Conservation (phyloP, 768 basidiomycete species). For the Obba rivulosa region DNA sequence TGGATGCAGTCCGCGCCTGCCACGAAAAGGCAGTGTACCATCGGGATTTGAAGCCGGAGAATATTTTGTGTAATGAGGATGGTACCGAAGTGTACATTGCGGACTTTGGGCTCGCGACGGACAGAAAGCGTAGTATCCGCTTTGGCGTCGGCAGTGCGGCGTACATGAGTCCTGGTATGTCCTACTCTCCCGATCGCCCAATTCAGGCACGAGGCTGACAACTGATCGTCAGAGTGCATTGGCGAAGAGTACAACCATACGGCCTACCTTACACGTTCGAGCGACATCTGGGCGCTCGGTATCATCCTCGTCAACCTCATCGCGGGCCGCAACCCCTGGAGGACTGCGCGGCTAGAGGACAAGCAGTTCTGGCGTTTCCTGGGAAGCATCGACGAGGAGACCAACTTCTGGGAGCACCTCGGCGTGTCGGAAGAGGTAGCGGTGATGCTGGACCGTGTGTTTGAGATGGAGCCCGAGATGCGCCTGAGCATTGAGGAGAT, state of each 20-base stretch:
- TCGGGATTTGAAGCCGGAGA: slow-evolving; percentile 96
- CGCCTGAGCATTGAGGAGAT: slow-evolving; percentile 64
- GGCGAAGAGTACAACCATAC: background rate
- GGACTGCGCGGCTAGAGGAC: slow-evolving; percentile 27
- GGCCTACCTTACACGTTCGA: slow-evolving; percentile 25
- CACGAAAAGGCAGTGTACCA: slow-evolving; percentile 84
- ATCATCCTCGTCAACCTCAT: slow-evolving; percentile 47
- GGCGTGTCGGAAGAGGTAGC: slow-evolving; percentile 44
- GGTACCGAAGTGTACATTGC: slow-evolving; percentile 74
- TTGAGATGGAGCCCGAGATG: slow-evolving; percentile 53
- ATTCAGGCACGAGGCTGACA: background rate
- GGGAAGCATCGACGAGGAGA: background rate
- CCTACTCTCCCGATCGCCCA: background rate
- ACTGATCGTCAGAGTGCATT: slow-evolving; percentile 8
- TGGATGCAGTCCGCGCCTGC: slow-evolving; percentile 46
- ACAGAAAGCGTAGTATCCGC: slow-evolving; percentile 1
- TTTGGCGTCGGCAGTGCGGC: slow-evolving; percentile 6
- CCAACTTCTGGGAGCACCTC: slow-evolving; percentile 44
- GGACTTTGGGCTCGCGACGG: slow-evolving; percentile 29
- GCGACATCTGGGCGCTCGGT: slow-evolving; percentile 23
- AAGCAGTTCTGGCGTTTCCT: slow-evolving; percentile 5
- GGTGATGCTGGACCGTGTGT: slow-evolving; percentile 47
- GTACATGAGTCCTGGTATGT: slow-evolving; percentile 21
- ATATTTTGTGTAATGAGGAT: slow-evolving; percentile 84
- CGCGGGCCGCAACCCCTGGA: slow-evolving; percentile 45